Conservation (phyloP, 1,284 basidiomycete species). For the Ustilago hordei region DNA sequence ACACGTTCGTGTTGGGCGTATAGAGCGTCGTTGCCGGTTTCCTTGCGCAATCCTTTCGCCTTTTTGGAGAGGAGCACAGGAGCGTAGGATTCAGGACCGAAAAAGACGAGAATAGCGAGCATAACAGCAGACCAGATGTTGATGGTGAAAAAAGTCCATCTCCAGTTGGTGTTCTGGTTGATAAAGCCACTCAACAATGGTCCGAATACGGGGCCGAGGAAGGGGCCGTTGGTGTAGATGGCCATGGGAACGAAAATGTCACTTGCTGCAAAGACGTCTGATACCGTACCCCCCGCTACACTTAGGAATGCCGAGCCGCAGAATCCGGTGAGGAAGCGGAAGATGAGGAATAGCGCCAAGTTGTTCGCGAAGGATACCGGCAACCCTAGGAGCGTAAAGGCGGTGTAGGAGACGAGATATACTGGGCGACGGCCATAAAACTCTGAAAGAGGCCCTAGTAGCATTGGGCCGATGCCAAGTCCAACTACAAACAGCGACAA, state of each 20-base stretch:
- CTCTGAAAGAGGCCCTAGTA: conserved; percentile 75
- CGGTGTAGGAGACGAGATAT: conserved; percentile 55
- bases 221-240: conserved; percentile 68
- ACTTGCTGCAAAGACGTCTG: conserved; percentile 60
- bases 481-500: conserved; percentile 78
- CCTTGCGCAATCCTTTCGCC: conserved; percentile 63
- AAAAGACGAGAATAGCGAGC: conserved; percentile 61
- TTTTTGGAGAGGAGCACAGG: conserved; percentile 61
- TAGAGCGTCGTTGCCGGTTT: conserved; percentile 62
- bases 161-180: conserved; percentile 64
- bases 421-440: conserved; percentile 72
- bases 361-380: conserved; percentile 64
- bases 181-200: conserved; percentile 62
- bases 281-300: conserved; percentile 55
- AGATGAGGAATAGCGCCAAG: conserved; percentile 63
- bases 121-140: conserved; percentile 61
- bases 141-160: conserved; percentile 67
- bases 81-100: conserved; percentile 68
- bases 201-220: conserved; percentile 59
- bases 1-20: conserved; percentile 33
- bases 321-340: conserved; percentile 64
- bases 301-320: conserved; percentile 67
- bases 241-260: conserved; percentile 67
- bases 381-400: conserved; percentile 51
- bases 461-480: conserved; percentile 57